Evolutionary conservation across 208 protist genomes (phyloP).

Genomic region (Leishmania amazonensis): DNA sequence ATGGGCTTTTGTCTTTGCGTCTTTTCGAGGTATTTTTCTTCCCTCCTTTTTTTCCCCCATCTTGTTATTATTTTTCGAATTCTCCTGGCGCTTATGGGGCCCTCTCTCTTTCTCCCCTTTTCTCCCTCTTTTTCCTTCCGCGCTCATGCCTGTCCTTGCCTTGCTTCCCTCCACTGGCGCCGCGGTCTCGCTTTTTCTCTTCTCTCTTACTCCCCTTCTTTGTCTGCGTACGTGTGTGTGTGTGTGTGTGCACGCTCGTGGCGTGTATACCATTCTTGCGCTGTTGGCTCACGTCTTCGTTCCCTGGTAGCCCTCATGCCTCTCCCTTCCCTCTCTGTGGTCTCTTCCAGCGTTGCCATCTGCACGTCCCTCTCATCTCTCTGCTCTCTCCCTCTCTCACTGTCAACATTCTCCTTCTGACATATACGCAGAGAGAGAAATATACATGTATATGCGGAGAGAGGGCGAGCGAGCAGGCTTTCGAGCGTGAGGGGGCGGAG

Average conservation of each 20-base stretch:
- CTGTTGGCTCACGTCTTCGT: neutral
- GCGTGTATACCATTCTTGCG: neutral
- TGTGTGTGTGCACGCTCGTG: neutral
- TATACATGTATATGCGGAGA: neutral
- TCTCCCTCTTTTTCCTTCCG: slow-evolving; percentile 5
- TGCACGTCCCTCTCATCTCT: neutral
- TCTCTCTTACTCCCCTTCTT: neutral
- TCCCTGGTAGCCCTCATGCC: neutral
- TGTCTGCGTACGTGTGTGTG: neutral
- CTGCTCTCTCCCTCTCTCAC: neutral
- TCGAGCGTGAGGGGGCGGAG: neutral
- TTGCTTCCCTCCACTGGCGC: neutral
- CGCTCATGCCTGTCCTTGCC: neutral
- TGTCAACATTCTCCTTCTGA: neutral
- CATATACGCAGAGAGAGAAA: neutral
- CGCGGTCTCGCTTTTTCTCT: neutral
- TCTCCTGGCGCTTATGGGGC: neutral
- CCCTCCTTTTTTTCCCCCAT: neutral
- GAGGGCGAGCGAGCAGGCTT: neutral
- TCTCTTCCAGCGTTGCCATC: neutral
- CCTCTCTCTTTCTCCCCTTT: neutral
- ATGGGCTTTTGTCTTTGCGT: neutral
- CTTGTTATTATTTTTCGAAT: slow-evolving; percentile 7
- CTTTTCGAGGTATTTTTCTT: neutral
- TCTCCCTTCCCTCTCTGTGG: neutral